These are phyloP conservation scores for Sporodiniella umbellata DNA, from an alignment of 371 early-diverging fungal species.

Conservation along the genomic window DNA sequence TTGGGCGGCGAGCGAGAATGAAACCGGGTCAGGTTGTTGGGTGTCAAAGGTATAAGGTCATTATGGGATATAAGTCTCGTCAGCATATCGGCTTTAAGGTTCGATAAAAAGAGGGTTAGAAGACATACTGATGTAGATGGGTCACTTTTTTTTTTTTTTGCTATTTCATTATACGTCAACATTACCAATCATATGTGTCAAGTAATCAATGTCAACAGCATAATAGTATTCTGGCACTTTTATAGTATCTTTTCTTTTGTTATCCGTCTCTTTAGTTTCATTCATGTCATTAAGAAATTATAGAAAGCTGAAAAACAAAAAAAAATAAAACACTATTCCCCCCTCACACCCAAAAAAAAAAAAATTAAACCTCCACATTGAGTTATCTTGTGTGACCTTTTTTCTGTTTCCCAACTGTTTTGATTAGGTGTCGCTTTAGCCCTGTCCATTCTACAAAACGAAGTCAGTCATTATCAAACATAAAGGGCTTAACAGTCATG, in stretches of 20 bases:
- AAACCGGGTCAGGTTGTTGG: slow-evolving; percentile 87
- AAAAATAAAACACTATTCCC: no score
- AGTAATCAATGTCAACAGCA: slow-evolving; percentile 65
- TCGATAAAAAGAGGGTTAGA: no score
- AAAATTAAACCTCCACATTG: neutral
- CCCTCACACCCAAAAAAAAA: no score
- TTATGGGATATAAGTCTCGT: slow-evolving; percentile 75
- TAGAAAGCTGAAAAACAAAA: neutral
- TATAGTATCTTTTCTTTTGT: slow-evolving; percentile 9
- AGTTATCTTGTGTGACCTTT: neutral
- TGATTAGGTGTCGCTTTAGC: neutral
- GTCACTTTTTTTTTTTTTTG: neutral
- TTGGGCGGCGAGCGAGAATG: slow-evolving; percentile 94
- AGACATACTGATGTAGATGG: neutral
- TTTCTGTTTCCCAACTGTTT: no score
- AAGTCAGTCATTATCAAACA: neutral
- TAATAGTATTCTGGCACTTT: slow-evolving; percentile 71
- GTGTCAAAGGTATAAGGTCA: slow-evolving; percentile 82
- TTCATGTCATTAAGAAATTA: slow-evolving; percentile 21
- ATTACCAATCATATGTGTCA: slow-evolving; percentile 76
- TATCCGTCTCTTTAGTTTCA: slow-evolving; percentile 7
- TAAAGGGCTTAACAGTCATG: no score
- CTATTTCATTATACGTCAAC: neutral
- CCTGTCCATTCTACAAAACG: neutral
- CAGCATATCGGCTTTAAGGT: slow-evolving; percentile 80